Base-by-base conservation (phyloP, 2,329 filamentous ascomycete genomes). In the Trichoderma hamatum region DNA sequence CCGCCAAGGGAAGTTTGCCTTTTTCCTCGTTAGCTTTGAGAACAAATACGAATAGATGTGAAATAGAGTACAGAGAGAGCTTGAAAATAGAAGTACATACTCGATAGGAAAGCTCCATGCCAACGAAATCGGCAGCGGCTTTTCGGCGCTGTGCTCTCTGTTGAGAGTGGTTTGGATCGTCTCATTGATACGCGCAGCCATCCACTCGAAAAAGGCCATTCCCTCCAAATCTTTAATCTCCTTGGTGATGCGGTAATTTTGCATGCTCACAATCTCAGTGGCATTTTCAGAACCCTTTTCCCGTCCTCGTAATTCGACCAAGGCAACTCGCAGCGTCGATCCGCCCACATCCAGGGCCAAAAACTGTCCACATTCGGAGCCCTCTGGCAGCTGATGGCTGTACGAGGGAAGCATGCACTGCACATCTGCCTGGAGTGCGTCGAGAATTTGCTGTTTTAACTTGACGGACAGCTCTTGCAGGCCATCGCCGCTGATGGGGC, bases 21-120 rank as follows among this genome's bases (percentile, higher is more conserved):
- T 32, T 36, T 21, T 68, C 71, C n/a, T 55, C 26, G 34, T 54
- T 1, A 56, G 36, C 30, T 19, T 43, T 59, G 32, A n/a, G n/a
- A 24, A 51, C 39, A 49, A 26, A 13, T 19, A 11, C 49, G 6
- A 11, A 28, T 32, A 43, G 24, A 7, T 3, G 24, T 1, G 9
- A n/a, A 5, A 62, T 16, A n/a, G 39, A 19, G 6, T 9, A 13
- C 16, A 32, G 10, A 11, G 3, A 1, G 1, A 21, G 46, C 46
- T 49, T 49, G 9, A 49, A 28, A 3, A 3, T 3, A 11, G n/a
- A 14, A 14, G n/a, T 21, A 82, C 87, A 76, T 81, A 90, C 88
- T 91, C 86, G 55, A 91, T 88, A 30, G 89, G 89, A 73, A 92
- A 92, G 69, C 89, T 91, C 88, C 89, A 91, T 6, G 89, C 87